Conservation (phyloP, 2,329 filamentous ascomycete species). For the Penicillium nordicum region DNA sequence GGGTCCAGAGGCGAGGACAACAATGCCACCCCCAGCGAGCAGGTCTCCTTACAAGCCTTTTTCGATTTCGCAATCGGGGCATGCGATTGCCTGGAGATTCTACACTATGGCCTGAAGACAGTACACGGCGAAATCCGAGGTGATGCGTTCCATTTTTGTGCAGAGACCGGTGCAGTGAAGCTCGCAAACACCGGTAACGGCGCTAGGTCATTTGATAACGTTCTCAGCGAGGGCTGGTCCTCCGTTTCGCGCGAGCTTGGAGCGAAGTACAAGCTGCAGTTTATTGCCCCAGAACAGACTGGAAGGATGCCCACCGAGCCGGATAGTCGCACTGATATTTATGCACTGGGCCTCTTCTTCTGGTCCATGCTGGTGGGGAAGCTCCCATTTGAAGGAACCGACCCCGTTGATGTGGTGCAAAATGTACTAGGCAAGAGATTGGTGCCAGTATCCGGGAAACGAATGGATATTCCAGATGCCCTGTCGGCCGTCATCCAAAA, state of each 20-base stretch:
- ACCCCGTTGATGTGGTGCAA: slow-evolving; percentile 86
- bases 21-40: slow-evolving; percentile 52
- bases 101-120: slow-evolving; percentile 84
- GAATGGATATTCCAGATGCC: slow-evolving; percentile 80
- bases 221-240: slow-evolving; percentile 84
- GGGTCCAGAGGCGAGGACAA: slow-evolving; percentile 49
- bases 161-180: slow-evolving; percentile 67
- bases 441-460: slow-evolving; percentile 69
- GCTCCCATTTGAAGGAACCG: slow-evolving; percentile 73
- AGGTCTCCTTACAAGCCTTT: slow-evolving; percentile 71
- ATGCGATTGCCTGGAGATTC: slow-evolving; percentile 76
- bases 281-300: slow-evolving; percentile 92
- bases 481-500: slow-evolving; percentile 81
- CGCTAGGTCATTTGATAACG: slow-evolving; percentile 83
- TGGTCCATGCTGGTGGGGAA: slow-evolving; percentile 80
- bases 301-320: slow-evolving; percentile 89
- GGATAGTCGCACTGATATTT: slow-evolving; percentile 88
- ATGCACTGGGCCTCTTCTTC: slow-evolving; percentile 83
- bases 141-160: slow-evolving; percentile 85
- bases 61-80: slow-evolving; percentile 90
- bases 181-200: slow-evolving; percentile 84
- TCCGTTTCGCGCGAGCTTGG: slow-evolving; percentile 77
- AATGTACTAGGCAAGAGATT: slow-evolving; percentile 78
- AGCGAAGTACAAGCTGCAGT: slow-evolving; percentile 83
- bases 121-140: slow-evolving; percentile 88